These are phyloP conservation scores for Didymella keratinophila DNA, from an alignment of 2,329 filamentous ascomycete species.

Conservation along the genomic window DNA sequence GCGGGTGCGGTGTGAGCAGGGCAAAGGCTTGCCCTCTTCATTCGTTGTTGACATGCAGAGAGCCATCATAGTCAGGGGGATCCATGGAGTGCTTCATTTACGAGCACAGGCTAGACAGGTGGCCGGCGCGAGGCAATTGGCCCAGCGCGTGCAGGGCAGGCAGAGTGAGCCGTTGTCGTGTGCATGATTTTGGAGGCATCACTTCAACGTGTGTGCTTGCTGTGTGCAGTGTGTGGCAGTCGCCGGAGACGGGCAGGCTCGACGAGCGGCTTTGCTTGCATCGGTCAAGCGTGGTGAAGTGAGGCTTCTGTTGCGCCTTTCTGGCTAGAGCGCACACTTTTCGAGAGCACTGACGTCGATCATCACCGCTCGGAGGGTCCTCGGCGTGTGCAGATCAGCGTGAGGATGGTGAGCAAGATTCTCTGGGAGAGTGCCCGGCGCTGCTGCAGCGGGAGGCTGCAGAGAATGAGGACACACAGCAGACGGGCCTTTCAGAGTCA, in stretches of 20 bases:
- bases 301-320: conserved; percentile 13
- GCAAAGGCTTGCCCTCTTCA: conserved; percentile 16
- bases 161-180: conserved; percentile 17
- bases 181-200: conserved; percentile 10
- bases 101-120: conserved; percentile 31
- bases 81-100: conserved; percentile 26
- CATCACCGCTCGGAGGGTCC: conserved; percentile 18
- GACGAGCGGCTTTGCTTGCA: conserved; percentile 15
- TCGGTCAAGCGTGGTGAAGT: conserved; percentile 16
- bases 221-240: neutral
- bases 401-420: neutral
- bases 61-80: conserved; percentile 26
- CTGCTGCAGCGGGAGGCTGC: neutral
- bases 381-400: conserved; percentile 23
- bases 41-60: conserved; percentile 29
- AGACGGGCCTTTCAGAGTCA: neutral
- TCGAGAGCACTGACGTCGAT: conserved; percentile 20
- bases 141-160: neutral
- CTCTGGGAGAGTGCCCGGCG: neutral
- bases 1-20: conserved; percentile 21
- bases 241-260: conserved; percentile 15
- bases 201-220: neutral
- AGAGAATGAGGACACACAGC: neutral
- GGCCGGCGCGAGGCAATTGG: conserved; percentile 21
- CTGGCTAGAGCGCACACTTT: conserved; percentile 17